phyloP scores from a whole-genome alignment of 169 alveolate genomes.

The Eimeria acervulina region DNA sequence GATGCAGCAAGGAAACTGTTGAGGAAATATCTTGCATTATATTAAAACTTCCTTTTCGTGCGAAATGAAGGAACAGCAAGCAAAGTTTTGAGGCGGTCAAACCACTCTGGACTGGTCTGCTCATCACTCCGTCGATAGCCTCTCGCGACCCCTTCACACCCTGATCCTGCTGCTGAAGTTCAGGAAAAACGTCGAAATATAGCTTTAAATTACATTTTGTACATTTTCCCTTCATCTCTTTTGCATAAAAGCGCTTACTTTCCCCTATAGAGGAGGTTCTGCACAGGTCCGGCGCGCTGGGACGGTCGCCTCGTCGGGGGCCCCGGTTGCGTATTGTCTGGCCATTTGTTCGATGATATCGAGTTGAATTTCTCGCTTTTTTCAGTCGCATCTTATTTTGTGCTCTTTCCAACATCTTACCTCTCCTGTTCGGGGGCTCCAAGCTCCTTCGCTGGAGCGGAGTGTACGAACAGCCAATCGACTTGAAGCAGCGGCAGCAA shows the following conservation, averaged over 20 bases:
- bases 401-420: neutral
- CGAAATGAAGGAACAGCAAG: neutral
- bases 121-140: neutral
- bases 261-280: neutral
- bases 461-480: neutral
- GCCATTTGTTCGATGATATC: neutral
- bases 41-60: neutral
- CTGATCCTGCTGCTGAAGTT: neutral
- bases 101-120: neutral
- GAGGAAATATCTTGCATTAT: neutral
- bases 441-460: neutral
- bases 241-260: neutral
- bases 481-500: conserved; percentile 10
- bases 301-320: neutral
- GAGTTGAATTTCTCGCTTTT: too few relatives aligned
- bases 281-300: neutral
- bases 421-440: neutral
- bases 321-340: neutral
- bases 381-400: too few relatives aligned
- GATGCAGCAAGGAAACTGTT: neutral
- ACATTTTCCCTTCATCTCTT: neutral
- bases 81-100: neutral
- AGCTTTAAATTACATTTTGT: neutral
- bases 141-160: neutral
- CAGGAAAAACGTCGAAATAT: neutral